Evolutionary conservation across 106 monocot species (phyloP), one percentile per base, ranked within the genome.

Genomic region (Phalaenopsis aphrodite): DNA sequence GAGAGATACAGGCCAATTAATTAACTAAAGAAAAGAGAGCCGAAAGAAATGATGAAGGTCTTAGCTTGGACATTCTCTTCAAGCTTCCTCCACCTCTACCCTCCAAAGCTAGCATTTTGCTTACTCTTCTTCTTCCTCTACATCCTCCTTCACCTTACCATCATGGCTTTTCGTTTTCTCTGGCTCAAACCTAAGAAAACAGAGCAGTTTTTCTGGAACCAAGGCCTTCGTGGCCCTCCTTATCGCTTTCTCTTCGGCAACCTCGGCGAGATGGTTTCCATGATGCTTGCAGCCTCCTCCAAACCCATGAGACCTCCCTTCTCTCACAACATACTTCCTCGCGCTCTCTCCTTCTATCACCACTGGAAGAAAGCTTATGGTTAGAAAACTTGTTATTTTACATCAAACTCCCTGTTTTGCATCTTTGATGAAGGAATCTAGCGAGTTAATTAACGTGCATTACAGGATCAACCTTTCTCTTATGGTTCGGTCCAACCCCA

Each of bases 351-450:
- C 76, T 96, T 96, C 90, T 93, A 90, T 82, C 89, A 86, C 81
- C 91, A 93, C 21, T 96, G 96, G 96, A 93, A 88, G 91, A 96
- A 93, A 81, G 88, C 91, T 82, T 89, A 96, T 68, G 96, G 96
- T 96, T 21, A n/a, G 19, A 61, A 8, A 61, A 0, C 58, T 21
- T 6, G 3, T 21, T 83, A 65, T 61, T 21, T 21, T 21, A 18
- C 3, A n/a, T 21, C 5, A 21, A 61, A 7, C 8, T 61, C n/a
- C 4, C 0, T 61, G 5, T 61, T n/a, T 61, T 65, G 0, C 38
- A 69, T 69, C 10, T 30, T 69, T 39, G 38, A 38, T 69, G 23
- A 5, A 23, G 21, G n/a, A 61, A 61, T 5, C 17, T 10, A 56
- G 21, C 21, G 61, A 61, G 21, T n/a, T 61, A 69, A 38, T 5